Conservation (phyloP, 768 basidiomycete species). For the Rhizopogon vinicolor region DNA sequence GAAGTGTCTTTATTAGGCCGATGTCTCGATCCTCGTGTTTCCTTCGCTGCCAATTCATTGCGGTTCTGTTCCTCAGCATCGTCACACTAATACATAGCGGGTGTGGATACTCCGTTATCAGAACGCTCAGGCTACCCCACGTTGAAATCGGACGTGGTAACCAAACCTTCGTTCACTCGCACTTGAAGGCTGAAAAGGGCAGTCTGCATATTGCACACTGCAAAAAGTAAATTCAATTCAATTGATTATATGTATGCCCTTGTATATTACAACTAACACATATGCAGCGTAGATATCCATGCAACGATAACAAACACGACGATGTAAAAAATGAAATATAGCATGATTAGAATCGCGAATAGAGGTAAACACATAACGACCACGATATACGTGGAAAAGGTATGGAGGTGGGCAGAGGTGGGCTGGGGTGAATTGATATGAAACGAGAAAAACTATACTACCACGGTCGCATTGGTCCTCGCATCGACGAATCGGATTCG, state of each 20-base stretch:
- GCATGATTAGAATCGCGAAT: slow-evolving; percentile 5
- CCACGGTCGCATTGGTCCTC: slow-evolving; percentile 43
- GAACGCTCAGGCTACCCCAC: neutral
- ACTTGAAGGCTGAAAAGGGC: neutral
- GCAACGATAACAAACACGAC: slow-evolving; percentile 6
- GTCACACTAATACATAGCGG: neutral
- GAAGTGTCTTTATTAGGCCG: neutral
- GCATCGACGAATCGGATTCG: slow-evolving; percentile 30
- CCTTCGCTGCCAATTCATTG: neutral
- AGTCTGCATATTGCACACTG: neutral
- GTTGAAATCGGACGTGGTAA: neutral
- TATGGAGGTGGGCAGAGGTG: too few relatives aligned
- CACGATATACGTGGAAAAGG: neutral
- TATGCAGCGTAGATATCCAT: neutral
- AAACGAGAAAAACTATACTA: slow-evolving; percentile 14
- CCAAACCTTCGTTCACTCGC: neutral
- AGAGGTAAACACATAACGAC: slow-evolving; percentile 4
- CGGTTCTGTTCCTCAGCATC: neutral
- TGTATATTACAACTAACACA: slow-evolving; percentile 5
- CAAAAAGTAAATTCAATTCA: neutral
- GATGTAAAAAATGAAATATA: slow-evolving; percentile 5
- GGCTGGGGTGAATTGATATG: neutral
- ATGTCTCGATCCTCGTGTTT: slow-evolving; percentile 7
- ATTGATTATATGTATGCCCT: neutral
- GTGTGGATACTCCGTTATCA: neutral